These are phyloP conservation scores for Colletotrichum sp. DNA, from an alignment of 2,329 filamentous ascomycete species.

Conservation along the genomic window DNA sequence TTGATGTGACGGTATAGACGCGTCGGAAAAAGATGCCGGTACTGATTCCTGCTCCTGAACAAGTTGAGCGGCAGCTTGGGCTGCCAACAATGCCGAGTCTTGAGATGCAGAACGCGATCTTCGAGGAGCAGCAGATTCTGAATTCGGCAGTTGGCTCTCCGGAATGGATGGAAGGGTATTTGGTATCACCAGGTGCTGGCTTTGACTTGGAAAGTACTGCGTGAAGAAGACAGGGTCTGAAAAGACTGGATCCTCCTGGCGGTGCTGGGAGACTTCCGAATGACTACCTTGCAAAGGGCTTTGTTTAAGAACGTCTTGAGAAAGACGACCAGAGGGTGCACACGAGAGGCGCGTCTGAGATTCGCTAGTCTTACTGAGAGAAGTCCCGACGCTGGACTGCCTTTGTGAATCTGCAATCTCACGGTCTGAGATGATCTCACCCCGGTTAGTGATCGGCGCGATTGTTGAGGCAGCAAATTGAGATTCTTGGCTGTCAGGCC, in stretches of 20 bases:
- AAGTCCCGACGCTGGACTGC: constrained; percentile 10
- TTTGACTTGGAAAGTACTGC: background rate
- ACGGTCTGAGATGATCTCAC: background rate
- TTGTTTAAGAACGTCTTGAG: background rate
- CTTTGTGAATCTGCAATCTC: constrained; percentile 19
- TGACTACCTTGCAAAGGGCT: background rate
- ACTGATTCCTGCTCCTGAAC: background rate
- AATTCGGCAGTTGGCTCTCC: background rate
- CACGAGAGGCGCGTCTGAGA: background rate
- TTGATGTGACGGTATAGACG: constrained; percentile 11
- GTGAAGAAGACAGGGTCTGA: background rate
- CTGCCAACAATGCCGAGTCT: background rate
- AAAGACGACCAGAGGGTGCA: background rate
- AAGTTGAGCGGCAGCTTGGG: background rate
- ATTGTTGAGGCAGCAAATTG: background rate
- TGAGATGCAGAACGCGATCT: background rate
- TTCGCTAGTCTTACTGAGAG: constrained; percentile 1
- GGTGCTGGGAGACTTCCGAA: background rate
- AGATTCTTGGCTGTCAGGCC: background rate
- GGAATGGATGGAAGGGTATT: background rate
- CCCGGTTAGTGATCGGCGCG: background rate
- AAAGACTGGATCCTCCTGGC: background rate
- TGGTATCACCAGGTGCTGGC: background rate
- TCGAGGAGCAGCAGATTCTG: background rate
- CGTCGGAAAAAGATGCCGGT: background rate